These are phyloP conservation scores for Pichia rugopelliculosa DNA, from an alignment of 805 yeast species.

Conservation along the genomic window DNA sequence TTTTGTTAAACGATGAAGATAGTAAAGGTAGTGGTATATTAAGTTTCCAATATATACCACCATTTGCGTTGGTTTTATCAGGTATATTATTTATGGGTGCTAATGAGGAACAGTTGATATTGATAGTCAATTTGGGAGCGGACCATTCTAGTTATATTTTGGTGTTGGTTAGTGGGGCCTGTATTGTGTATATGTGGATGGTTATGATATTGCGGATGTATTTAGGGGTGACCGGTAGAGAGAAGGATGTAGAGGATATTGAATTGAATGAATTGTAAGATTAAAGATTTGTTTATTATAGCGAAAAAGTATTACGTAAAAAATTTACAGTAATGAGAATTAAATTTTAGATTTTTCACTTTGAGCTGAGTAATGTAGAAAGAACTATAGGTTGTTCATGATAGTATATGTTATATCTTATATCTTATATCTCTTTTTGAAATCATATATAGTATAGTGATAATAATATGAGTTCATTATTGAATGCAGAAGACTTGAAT, in stretches of 20 bases:
- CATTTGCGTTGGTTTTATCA: conserved; percentile 67
- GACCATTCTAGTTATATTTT: conserved; percentile 81
- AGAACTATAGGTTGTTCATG: too few species aligned
- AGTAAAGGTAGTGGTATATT: conserved; percentile 38
- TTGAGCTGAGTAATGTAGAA: neutral
- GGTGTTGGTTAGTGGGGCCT: conserved; percentile 64
- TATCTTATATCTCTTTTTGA: too few species aligned
- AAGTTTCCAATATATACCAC: conserved; percentile 82
- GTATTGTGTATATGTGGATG: conserved; percentile 61
- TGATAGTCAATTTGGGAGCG: conserved; percentile 67
- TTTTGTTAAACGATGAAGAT: conserved; percentile 60
- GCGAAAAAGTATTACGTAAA: too few species aligned
- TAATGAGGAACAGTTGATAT: conserved; percentile 73
- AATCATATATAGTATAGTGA: neutral
- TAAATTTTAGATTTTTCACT: neutral
- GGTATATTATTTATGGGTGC: conserved; percentile 90
- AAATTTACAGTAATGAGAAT: too few species aligned
- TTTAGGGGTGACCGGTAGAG: conserved; percentile 25
- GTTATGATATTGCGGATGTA: conserved; percentile 54
- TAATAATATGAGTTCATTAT: conserved; percentile 66
- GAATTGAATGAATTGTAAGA: conserved; percentile 12
- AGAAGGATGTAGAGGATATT: conserved; percentile 3
- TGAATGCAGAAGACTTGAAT: conserved; percentile 85
- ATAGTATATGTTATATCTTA: too few species aligned
- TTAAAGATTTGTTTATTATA: neutral